Conservation (phyloP, 768 basidiomycete genomes). For the Macrolepiota albuminosa region DNA sequence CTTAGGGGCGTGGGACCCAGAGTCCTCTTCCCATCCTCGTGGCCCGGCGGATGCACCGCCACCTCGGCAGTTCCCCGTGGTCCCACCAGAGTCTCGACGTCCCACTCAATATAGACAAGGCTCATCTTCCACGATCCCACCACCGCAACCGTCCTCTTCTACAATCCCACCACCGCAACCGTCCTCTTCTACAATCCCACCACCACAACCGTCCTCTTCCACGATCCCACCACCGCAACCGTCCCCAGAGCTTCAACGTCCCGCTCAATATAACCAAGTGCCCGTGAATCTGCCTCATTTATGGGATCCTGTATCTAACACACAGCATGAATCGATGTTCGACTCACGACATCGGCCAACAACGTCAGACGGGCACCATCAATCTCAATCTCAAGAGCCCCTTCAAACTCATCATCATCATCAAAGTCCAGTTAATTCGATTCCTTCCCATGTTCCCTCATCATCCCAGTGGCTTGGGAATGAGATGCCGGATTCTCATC, state of each 20-base stretch:
- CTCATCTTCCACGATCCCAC: not conserved
- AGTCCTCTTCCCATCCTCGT: not conserved
- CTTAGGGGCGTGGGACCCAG: not conserved
- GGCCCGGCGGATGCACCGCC: constrained; percentile 1
- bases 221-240: not conserved
- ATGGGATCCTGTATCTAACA: not conserved
- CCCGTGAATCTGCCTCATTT: not conserved
- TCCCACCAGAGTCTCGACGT: too few relatives aligned
- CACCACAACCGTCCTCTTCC: not conserved
- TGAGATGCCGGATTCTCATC: not conserved
- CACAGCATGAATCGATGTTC: not conserved
- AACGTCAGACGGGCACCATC: not conserved
- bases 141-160: too few relatives aligned
- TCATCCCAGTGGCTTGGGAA: not conserved
- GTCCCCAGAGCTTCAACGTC: not conserved
- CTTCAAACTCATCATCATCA: not conserved
- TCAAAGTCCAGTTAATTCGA: not conserved
- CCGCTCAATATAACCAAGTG: not conserved
- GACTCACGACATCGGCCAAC: not conserved
- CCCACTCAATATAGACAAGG: not conserved
- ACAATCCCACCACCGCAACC: not conserved
- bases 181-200: not conserved
- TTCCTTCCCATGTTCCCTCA: not conserved
- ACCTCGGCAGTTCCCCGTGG: not conserved
- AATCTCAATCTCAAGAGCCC: not conserved